Evolutionary conservation across 352 stramenopile genomes (phyloP).

Genomic region (Phytophthora quininea): DNA sequence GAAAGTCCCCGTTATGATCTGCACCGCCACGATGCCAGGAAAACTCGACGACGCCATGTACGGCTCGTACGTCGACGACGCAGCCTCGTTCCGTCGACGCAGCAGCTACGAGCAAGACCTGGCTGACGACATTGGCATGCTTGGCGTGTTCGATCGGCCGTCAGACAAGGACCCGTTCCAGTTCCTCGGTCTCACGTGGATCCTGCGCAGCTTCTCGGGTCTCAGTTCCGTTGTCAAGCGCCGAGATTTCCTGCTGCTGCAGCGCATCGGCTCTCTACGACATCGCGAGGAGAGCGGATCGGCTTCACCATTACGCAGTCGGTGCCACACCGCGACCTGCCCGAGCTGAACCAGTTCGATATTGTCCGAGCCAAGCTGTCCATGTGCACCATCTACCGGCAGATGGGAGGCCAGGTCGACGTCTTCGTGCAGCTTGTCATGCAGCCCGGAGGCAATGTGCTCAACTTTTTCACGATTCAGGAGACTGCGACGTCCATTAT

Average conservation of each 20-base stretch:
- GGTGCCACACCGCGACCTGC: constrained; percentile 52
- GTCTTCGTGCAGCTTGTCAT: constrained; percentile 52
- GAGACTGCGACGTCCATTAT: constrained; percentile 38
- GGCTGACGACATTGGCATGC: constrained; percentile 48
- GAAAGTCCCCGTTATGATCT: constrained; percentile 45
- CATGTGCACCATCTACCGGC: constrained; percentile 49
- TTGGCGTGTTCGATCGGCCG: constrained; percentile 41
- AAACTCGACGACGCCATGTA: constrained; percentile 65
- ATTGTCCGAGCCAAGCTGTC: constrained; percentile 53
- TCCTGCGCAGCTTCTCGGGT: constrained; percentile 45
- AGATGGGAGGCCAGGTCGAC: constrained; percentile 48
- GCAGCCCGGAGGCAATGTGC: constrained; percentile 40
- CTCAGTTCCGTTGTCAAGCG: constrained; percentile 37
- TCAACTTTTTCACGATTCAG: constrained; percentile 38
- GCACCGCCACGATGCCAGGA: constrained; percentile 45
- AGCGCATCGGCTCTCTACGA: constrained; percentile 37
- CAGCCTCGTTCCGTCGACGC: constrained; percentile 40
- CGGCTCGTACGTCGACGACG: constrained; percentile 50
- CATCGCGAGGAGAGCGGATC: constrained; percentile 50
- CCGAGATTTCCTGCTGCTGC: constrained; percentile 47
- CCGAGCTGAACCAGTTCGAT: constrained; percentile 37
- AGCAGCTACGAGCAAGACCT: constrained; percentile 40
- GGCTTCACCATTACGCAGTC: constrained; percentile 51
- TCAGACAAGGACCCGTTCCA: constrained; percentile 51
- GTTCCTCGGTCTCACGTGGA: constrained; percentile 54